Conservation (phyloP, 2,329 filamentous ascomycete genomes). For the Colletotrichum plurivorum region DNA sequence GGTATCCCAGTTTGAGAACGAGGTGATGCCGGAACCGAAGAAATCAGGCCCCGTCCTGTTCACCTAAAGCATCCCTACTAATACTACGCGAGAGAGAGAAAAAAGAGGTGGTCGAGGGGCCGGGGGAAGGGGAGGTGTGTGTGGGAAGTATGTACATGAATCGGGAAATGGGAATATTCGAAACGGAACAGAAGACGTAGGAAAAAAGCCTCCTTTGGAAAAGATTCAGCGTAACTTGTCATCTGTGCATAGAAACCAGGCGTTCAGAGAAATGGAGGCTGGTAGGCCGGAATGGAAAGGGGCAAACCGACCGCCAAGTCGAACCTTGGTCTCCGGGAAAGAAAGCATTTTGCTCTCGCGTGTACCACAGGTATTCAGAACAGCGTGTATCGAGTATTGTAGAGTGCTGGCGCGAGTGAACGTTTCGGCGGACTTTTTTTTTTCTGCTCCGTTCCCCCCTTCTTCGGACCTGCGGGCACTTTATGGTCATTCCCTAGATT, state of each 20-base stretch:
- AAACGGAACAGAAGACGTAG: constrained; percentile 7
- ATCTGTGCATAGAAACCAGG: constrained; percentile 39
- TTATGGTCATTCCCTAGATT: too few species aligned
- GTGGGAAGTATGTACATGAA: not conserved
- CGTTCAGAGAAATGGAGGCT: constrained; percentile 22
- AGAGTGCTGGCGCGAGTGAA: too few species aligned
- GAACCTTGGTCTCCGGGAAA: constrained; percentile 7
- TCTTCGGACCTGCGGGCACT: too few species aligned
- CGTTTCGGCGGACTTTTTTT: too few species aligned
- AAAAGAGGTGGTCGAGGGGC: not conserved
- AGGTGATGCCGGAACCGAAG: constrained; percentile 51
- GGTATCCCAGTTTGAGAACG: constrained; percentile 56
- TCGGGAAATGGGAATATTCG: constrained; percentile 6
- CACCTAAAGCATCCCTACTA: constrained; percentile 48
- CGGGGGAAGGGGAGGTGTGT: too few species aligned
- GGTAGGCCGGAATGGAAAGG: constrained; percentile 14
- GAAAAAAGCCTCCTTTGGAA: not conserved
- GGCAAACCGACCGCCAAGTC: constrained; percentile 11
- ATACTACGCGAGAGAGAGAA: not conserved
- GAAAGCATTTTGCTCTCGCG: not conserved
- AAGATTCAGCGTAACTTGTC: constrained; percentile 18
- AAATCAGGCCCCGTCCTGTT: constrained; percentile 54
- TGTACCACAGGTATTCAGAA: not conserved
- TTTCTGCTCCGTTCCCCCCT: too few species aligned
- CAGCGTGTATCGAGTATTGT: constrained; percentile 12